Evolutionary conservation across 192 early-diverging fungal species (phyloP).

Genomic region (Lobosporangium transversale): DNA sequence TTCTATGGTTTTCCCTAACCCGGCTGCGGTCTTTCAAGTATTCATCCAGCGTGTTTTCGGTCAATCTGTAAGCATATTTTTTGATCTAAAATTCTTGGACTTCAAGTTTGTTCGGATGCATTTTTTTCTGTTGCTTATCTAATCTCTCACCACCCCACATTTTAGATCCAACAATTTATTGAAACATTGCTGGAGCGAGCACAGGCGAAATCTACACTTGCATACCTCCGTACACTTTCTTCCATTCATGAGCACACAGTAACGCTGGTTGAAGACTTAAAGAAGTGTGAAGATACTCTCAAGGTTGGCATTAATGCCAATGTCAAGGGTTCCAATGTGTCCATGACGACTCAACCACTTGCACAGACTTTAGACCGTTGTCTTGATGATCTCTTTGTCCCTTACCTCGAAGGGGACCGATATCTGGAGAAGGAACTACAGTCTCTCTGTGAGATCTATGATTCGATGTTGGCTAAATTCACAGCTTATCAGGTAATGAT

Average conservation of each 20-base stretch:
- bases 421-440: slow-evolving; percentile 84
- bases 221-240: slow-evolving; percentile 81
- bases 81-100: no score
- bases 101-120: no score
- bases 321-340: slow-evolving; percentile 52
- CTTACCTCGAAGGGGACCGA: slow-evolving; percentile 89
- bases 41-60: slow-evolving; percentile 96
- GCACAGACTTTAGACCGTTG: slow-evolving; percentile 83
- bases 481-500: slow-evolving; percentile 58
- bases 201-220: slow-evolving; percentile 75
- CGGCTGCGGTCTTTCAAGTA: slow-evolving; percentile 89
- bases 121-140: no score
- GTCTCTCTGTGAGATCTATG: slow-evolving; percentile 73
- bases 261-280: slow-evolving; percentile 78
- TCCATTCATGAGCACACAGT: slow-evolving; percentile 80
- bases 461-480: slow-evolving; percentile 53
- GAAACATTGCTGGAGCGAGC: slow-evolving; percentile 82
- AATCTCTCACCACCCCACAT: no score
- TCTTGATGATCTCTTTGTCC: slow-evolving; percentile 95
- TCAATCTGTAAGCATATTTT: slow-evolving; percentile 86
- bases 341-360: slow-evolving; percentile 62
- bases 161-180: slow-evolving; percentile 87
- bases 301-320: slow-evolving; percentile 60
- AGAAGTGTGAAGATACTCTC: slow-evolving; percentile 74
- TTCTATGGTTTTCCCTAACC: slow-evolving; percentile 93